Evolutionary conservation across 306 rosid species (phyloP).

Genomic region (Gillenia trifoliata): DNA sequence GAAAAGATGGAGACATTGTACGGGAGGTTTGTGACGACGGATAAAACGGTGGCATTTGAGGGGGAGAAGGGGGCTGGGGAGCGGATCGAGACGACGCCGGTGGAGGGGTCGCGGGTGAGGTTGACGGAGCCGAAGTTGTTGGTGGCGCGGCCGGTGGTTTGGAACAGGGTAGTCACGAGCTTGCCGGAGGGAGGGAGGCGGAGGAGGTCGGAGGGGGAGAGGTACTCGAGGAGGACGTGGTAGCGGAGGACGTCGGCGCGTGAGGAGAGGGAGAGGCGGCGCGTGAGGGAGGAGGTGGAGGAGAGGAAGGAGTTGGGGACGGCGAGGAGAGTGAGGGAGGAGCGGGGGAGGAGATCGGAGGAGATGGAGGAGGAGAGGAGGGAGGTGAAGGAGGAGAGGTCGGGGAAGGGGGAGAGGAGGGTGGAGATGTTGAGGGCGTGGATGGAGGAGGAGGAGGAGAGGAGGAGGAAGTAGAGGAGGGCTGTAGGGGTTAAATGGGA

Average conservation of each 20-base stretch:
- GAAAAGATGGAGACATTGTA: slow-evolving; percentile 80
- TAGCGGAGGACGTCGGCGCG: slow-evolving; percentile 86
- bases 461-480: slow-evolving; percentile 22
- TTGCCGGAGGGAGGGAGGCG: slow-evolving; percentile 67
- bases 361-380: slow-evolving; percentile 53
- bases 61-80: slow-evolving; percentile 62
- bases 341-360: slow-evolving; percentile 57
- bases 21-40: slow-evolving; percentile 61
- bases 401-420: slow-evolving; percentile 71
- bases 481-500: slow-evolving; percentile 54
- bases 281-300: slow-evolving; percentile 46
- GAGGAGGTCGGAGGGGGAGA: slow-evolving; percentile 66
- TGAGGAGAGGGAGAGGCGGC: slow-evolving; percentile 50
- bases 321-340: slow-evolving; percentile 83
- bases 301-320: slow-evolving; percentile 69
- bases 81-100: slow-evolving; percentile 44
- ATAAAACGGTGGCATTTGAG: slow-evolving; percentile 64
- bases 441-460: slow-evolving; percentile 34
- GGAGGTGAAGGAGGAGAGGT: slow-evolving; percentile 62
- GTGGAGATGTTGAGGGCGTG: slow-evolving; percentile 60
- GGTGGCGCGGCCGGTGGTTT: slow-evolving; percentile 94
- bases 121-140: slow-evolving; percentile 74
- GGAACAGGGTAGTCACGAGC: slow-evolving; percentile 82
- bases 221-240: slow-evolving; percentile 83
- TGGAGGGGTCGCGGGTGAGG: slow-evolving; percentile 56